phyloP scores from a whole-genome alignment of 2,329 filamentous ascomycete species.

The Diplodia mutila region DNA sequence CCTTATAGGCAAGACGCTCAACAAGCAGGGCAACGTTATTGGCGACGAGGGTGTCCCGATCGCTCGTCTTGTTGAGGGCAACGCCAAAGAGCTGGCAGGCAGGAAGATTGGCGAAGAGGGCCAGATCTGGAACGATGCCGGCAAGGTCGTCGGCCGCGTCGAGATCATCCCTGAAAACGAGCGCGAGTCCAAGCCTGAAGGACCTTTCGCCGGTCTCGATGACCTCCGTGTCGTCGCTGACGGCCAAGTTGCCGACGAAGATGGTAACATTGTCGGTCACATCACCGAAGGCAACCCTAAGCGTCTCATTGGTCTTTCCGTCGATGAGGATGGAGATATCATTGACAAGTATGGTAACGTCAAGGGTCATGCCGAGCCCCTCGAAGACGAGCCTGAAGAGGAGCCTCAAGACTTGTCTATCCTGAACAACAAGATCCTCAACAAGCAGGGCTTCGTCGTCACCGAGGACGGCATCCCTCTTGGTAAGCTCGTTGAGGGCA shows the following conservation, averaged over 20 bases:
- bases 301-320: conserved; percentile 61
- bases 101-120: conserved; percentile 74
- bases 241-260: conserved; percentile 55
- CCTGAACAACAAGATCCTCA: conserved; percentile 52
- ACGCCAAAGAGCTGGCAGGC: conserved; percentile 65
- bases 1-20: conserved; percentile 52
- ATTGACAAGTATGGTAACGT: conserved; percentile 65
- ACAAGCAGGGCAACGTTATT: conserved; percentile 57
- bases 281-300: conserved; percentile 63
- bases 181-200: conserved; percentile 55
- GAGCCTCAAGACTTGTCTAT: conserved; percentile 49
- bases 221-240: conserved; percentile 53
- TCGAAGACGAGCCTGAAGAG: conserved; percentile 52
- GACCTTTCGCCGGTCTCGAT: conserved; percentile 55
- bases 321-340: conserved; percentile 66
- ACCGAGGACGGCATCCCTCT: conserved; percentile 54
- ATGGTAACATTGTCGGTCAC: conserved; percentile 56
- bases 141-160: conserved; percentile 69
- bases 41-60: conserved; percentile 56
- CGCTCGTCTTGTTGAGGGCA: conserved; percentile 70
- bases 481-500: conserved; percentile 68
- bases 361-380: conserved; percentile 62
- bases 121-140: conserved; percentile 73
- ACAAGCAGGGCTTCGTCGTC: conserved; percentile 56
- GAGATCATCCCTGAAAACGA: conserved; percentile 71